A percentile compares a stretch with the other conserved stretches of the same genome.
These are phyloP conservation scores for Nymphaea thermarum DNA, from an alignment of 164 flowering plant species.

Conservation along the genomic window DNA sequence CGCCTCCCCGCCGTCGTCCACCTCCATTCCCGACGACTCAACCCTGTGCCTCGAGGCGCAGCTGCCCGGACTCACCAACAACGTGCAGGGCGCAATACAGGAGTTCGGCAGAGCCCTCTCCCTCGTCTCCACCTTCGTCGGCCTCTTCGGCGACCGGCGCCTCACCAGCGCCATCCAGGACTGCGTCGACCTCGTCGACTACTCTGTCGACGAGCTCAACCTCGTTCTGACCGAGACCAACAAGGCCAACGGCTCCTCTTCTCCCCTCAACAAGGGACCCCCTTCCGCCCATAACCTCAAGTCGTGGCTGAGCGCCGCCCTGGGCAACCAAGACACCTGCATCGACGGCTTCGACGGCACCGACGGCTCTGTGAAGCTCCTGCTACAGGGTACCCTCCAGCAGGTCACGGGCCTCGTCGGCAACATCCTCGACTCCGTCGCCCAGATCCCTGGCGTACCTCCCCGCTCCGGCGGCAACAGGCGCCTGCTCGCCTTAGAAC, in stretches of 20 bases:
- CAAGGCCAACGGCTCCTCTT: constrained; percentile 26
- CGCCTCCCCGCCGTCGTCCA: no score
- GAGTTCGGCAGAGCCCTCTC: constrained; percentile 22
- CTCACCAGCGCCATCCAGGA: constrained; percentile 56
- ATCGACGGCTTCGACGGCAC: constrained; percentile 79
- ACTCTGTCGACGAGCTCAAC: constrained; percentile 44
- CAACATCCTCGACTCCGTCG: constrained; percentile 36
- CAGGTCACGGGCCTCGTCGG: constrained; percentile 36
- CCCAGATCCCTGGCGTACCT: background rate
- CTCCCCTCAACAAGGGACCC: background rate
- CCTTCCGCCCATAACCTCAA: constrained; percentile 38
- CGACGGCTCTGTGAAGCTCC: constrained; percentile 22
- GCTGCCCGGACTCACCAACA: background rate
- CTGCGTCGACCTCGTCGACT: constrained; percentile 78
- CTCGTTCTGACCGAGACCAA: constrained; percentile 45
- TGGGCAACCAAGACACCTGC: constrained; percentile 76
- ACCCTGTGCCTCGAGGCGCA: background rate
- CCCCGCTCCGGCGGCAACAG: constrained; percentile 1
- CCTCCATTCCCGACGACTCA: no score
- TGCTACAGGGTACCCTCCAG: constrained; percentile 34
- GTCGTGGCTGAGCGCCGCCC: constrained; percentile 75
- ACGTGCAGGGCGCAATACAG: background rate
- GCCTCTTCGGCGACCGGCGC: constrained; percentile 31
- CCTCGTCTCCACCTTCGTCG: constrained; percentile 29
- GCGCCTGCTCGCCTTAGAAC: background rate